Evolutionary conservation across 2,329 filamentous ascomycete genomes (phyloP).

Genomic region (Fusarium tupiense): DNA sequence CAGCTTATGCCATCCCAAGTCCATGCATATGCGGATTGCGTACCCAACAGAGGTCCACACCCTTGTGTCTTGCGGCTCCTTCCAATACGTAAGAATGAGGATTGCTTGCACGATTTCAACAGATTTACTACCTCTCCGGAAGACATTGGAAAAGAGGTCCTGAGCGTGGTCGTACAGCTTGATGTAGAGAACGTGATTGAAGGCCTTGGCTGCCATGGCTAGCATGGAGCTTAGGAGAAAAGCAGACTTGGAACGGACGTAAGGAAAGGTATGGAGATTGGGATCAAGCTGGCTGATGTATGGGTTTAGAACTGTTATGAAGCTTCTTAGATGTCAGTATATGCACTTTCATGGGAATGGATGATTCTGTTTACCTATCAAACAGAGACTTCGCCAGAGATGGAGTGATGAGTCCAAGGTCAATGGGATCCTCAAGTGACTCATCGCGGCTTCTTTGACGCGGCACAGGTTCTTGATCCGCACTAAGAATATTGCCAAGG

Average conservation of each 20-base stretch:
- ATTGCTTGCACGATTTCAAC: background rate
- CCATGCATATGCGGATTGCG: background rate
- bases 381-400: background rate
- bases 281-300: background rate
- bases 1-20: background rate
- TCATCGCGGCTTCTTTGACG: background rate
- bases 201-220: background rate
- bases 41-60: background rate
- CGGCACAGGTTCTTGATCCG: background rate
- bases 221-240: background rate
- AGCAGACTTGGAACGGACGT: background rate
- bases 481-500: background rate
- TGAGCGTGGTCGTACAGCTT: background rate
- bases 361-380: background rate
- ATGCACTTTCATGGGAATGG: rapidly evolving
- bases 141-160: background rate
- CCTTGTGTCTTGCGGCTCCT: background rate
- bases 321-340: background rate
- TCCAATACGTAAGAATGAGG: background rate
- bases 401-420: background rate
- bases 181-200: background rate
- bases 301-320: background rate
- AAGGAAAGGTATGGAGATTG: background rate
- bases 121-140: background rate
- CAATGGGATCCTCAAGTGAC: background rate